Evolutionary conservation across 345 rosid genomes (phyloP).

Genomic region (Eucalyptus tenuipes): DNA sequence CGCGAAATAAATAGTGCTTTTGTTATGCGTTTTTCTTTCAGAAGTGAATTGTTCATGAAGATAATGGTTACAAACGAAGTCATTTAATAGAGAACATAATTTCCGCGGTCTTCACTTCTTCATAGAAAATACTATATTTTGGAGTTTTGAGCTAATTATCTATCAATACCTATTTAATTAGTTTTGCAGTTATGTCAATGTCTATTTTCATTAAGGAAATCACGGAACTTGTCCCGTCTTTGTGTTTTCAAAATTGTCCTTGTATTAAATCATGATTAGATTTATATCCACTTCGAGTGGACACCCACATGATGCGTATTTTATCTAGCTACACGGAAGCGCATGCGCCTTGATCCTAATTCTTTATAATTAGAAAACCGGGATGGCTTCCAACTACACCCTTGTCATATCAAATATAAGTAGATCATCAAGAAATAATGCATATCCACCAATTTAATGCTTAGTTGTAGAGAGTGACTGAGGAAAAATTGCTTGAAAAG

Average conservation of each 20-base stretch:
- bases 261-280: not conserved
- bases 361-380: not conserved
- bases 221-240: not conserved
- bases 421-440: not conserved
- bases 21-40: not conserved
- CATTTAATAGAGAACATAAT: not conserved
- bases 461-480: not conserved
- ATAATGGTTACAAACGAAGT: not conserved
- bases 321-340: not conserved
- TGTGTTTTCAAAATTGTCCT: not conserved
- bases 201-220: not conserved
- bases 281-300: not conserved
- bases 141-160: not conserved
- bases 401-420: not conserved
- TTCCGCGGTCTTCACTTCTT: not conserved
- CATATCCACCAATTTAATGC: not conserved
- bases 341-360: not conserved
- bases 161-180: not conserved
- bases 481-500: not conserved
- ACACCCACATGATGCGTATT: not conserved
- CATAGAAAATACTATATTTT: not conserved
- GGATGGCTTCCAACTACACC: not conserved
- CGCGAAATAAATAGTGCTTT: fast-evolving
- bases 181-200: not conserved
- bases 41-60: not conserved